Evolutionary conservation across 805 yeast genomes (phyloP), one percentile per base, ranked within the genome.

Genomic region (Starmerella khaoyaiensis): DNA sequence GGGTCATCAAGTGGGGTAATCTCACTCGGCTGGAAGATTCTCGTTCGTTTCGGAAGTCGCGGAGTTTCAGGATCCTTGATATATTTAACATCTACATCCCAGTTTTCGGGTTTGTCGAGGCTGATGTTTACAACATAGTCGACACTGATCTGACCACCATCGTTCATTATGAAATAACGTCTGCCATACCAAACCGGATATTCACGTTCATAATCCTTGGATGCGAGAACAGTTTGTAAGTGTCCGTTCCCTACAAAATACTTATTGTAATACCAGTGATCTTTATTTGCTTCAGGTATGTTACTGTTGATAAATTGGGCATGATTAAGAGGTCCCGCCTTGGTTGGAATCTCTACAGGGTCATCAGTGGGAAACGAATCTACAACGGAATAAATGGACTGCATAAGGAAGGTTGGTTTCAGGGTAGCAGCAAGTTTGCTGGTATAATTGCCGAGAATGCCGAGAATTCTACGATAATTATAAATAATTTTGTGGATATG

Each of bases 181-280:
- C 96, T 68, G 2, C 93, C 93, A 47, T 83, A 86, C 55, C 72
- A 72, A 2, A 80, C 69, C 29, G 60, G 59, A 45, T 76, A 77
- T 21, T 57, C 56, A 28, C 62, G 60, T n/a, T 71, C 62, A 40
- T 68, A 68, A 39, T 67, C 66, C 26, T 72, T 70, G 17, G 76
- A 69, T 31, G 86, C 72, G 51, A 72, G 75, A 54, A 78, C 52
- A 2, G 94, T 83, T 57, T 86, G 95, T 20, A 81, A 58, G 39
- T 77, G 68, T 18, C 94, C 94, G 42, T 74, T 74, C 55, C 72
- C 72, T 21, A 78, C 55, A 3, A 69, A 57, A 6, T 90, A 90
- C 44, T 72, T 69, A 53, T 77, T 61, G 55, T 71, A 59, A 47
- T 76, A 67, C 48, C 64, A 64, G 27, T 72, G 54, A 6, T 67